phyloP scores from a whole-genome alignment of 192 early-diverging fungal species.

The Entomortierella beljakovae region DNA sequence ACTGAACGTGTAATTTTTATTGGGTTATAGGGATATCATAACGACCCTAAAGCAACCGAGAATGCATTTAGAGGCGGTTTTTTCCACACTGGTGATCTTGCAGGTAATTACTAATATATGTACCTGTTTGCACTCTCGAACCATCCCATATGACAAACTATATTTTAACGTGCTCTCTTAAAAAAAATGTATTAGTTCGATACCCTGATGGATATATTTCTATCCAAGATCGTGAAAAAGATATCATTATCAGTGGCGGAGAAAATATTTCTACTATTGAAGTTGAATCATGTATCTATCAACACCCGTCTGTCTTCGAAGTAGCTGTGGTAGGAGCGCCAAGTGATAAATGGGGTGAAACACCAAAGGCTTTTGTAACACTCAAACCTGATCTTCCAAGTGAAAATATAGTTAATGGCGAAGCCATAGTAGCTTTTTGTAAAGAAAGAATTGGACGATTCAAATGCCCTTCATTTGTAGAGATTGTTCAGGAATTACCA shows the following conservation, averaged over 20 bases:
- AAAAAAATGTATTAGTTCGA: slow-evolving; percentile 40
- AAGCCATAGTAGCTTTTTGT: slow-evolving; percentile 54
- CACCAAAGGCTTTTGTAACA: slow-evolving; percentile 66
- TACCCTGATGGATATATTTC: slow-evolving; percentile 72
- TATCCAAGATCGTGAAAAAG: slow-evolving; percentile 70
- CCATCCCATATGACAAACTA: too few relatives aligned
- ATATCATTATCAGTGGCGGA: slow-evolving; percentile 73
- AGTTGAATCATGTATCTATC: slow-evolving; percentile 63
- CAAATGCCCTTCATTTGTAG: slow-evolving; percentile 61
- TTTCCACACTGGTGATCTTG: slow-evolving; percentile 72
- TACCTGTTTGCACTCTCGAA: too few relatives aligned
- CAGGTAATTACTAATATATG: slow-evolving; percentile 16
- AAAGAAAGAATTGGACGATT: slow-evolving; percentile 60
- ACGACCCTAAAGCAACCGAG: slow-evolving; percentile 66
- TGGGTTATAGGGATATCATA: slow-evolving; percentile 31
- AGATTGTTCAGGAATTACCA: slow-evolving; percentile 60
- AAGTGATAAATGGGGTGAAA: slow-evolving; percentile 70
- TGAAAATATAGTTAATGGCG: slow-evolving; percentile 27
- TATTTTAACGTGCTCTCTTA: too few relatives aligned
- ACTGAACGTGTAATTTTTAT: background rate
- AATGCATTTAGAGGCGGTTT: slow-evolving; percentile 65
- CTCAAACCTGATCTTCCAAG: slow-evolving; percentile 50
- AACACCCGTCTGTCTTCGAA: slow-evolving; percentile 64
- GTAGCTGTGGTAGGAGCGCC: slow-evolving; percentile 68
- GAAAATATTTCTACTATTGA: slow-evolving; percentile 70